Base-by-base conservation (phyloP, 768 basidiomycete genomes). In the Suillus cothurnatus region DNA sequence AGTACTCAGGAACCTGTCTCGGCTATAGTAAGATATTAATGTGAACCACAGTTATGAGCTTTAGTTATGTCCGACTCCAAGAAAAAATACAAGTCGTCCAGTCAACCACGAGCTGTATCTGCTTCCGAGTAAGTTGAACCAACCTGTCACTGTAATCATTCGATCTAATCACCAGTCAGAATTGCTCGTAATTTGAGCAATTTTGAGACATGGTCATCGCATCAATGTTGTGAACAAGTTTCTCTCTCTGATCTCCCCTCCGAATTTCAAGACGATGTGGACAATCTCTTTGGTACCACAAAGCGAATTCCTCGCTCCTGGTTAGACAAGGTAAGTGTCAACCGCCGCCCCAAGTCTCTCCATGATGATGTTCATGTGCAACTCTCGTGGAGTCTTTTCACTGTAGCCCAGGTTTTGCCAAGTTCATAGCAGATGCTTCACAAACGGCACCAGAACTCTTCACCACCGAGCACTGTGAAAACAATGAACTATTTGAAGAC, bases 181-280 rank as follows among this genome's bases (percentile, higher is more conserved):
- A 84, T 86, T 64, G 83, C 85, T 31, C 79, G 79, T 32, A 85
- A 83, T 73, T 66, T 78, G 26, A 77, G 77, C 57, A 75, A 76
- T 67, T 87, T 85, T 61, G 86, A 86, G 66, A 81, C 77, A 6
- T 87, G 86, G 85, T 76, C 80, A 8, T 75, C 78, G 1, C 76
- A 81, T 68, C 84, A 87, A 66, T 71, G 78, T 49, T 82, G 82
- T 66, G 84, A 85, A 68, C 82, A 85, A 64, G 84, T 81, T 6
- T 80, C 81, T 0, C 81, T 77, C 68, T 69, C 76, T 14, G 84
- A 86, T 66, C 68, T 85, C 39, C 83, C 84, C 2, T 67, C 72
- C 1, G 78, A 78, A 3, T 69, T 84, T 38, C 73, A 71, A n/a
- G 61, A 23, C 1, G 80, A 81, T 23, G 71, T 84, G 36, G 68